These are phyloP conservation scores for Debaryomyces tyrocola DNA, from an alignment of 805 yeast species.

Conservation along the genomic window DNA sequence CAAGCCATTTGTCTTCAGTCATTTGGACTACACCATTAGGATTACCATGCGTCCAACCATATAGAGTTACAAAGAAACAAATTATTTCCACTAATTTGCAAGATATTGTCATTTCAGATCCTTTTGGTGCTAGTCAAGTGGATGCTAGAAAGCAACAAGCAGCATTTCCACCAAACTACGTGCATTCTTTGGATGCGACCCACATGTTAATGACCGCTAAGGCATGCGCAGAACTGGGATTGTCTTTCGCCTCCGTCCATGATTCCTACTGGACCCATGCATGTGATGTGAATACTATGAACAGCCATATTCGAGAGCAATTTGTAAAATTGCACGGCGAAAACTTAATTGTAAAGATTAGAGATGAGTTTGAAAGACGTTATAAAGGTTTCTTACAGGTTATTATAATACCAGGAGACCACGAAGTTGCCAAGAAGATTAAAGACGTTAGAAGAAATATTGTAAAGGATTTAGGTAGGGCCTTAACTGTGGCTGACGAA, in stretches of 20 bases:
- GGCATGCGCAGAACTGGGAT: slow-evolving; percentile 61
- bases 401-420: slow-evolving; percentile 51
- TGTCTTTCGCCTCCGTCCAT: slow-evolving; percentile 91
- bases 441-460: slow-evolving; percentile 48
- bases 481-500: slow-evolving; percentile 70
- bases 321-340: slow-evolving; percentile 77
- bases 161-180: slow-evolving; percentile 94
- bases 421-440: slow-evolving; percentile 53
- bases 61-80: slow-evolving; percentile 64
- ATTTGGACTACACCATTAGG: slow-evolving; percentile 98
- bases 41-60: slow-evolving; percentile 96
- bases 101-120: slow-evolving; percentile 83
- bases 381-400: slow-evolving; percentile 70
- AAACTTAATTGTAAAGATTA: slow-evolving; percentile 68
- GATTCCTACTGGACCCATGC: slow-evolving; percentile 99
- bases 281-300: slow-evolving; percentile 73
- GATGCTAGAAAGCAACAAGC: slow-evolving; percentile 86
- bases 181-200: slow-evolving; percentile 94
- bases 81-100: slow-evolving; percentile 82
- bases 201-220: slow-evolving; percentile 92
- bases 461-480: slow-evolving; percentile 50
- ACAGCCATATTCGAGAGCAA: slow-evolving; percentile 65
- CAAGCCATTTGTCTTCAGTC: slow-evolving; percentile 77
- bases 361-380: slow-evolving; percentile 77
- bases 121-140: slow-evolving; percentile 79